Conservation (phyloP, 495 filamentous ascomycete genomes). For the Lepraria neglecta region DNA sequence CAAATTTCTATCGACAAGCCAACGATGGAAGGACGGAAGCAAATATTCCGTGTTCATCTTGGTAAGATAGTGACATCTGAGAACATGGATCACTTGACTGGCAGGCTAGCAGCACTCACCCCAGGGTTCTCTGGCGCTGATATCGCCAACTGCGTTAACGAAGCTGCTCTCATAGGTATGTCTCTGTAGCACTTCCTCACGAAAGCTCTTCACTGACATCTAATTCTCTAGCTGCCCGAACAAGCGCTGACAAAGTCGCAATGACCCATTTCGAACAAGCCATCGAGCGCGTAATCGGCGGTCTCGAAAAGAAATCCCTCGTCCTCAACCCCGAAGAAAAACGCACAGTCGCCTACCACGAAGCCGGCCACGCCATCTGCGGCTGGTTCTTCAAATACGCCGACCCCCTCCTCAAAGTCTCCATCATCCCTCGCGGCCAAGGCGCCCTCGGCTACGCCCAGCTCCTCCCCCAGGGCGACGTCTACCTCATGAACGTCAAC, state of each 20-base stretch:
- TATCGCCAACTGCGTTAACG: constrained; percentile 97
- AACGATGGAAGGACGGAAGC: constrained; percentile 92
- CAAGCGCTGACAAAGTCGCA: constrained; percentile 64
- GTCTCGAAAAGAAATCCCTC: constrained; percentile 91
- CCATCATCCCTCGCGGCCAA: constrained; percentile 92
- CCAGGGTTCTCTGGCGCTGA: constrained; percentile 96
- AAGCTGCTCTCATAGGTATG: constrained; percentile 93
- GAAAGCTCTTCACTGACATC: constrained; percentile 32
- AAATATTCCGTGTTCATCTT: constrained; percentile 91
- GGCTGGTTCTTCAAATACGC: constrained; percentile 97
- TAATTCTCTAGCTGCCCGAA: constrained; percentile 62
- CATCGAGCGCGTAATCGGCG: constrained; percentile 93
- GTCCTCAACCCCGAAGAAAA: constrained; percentile 91
- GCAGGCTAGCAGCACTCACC: constrained; percentile 82
- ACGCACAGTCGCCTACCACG: constrained; percentile 91
- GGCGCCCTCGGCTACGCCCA: constrained; percentile 94
- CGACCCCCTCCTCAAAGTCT: constrained; percentile 94
- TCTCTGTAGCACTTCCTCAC: constrained; percentile 23
- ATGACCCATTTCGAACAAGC: constrained; percentile 95
- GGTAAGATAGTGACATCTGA: constrained; percentile 87
- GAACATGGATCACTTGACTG: constrained; percentile 78
- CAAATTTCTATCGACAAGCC: constrained; percentile 90
- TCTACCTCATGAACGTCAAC: constrained; percentile 88
- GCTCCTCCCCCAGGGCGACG: constrained; percentile 84
- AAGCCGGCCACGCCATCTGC: constrained; percentile 96